These are phyloP conservation scores for Diutina catenulata DNA, from an alignment of 1,139 yeast species.

Conservation along the genomic window DNA sequence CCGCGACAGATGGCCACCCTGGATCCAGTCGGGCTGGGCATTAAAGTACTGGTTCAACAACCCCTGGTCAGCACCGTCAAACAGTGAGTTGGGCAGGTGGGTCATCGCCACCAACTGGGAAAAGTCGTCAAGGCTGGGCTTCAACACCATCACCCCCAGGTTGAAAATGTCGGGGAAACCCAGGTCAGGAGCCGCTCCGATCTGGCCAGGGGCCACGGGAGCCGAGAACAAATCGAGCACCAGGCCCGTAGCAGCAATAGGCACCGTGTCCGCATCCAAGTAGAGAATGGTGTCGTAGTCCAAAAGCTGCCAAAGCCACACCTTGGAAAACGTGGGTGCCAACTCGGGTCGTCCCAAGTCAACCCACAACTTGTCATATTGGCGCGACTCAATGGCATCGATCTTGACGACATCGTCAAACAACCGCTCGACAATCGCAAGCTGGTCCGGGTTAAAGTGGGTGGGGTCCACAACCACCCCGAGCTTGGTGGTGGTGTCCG, in stretches of 20 bases:
- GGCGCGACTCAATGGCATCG: constrained; percentile 17
- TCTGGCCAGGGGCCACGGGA: constrained; percentile 22
- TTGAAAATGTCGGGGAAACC: constrained; percentile 97
- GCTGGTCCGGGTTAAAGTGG: constrained; percentile 18
- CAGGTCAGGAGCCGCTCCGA: constrained; percentile 77
- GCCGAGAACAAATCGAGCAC: constrained; percentile 17
- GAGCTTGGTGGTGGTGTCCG: constrained; percentile 10
- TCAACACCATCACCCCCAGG: constrained; percentile 68
- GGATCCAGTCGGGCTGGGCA: constrained; percentile 4
- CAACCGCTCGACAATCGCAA: constrained; percentile 15
- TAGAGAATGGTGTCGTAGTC: constrained; percentile 56
- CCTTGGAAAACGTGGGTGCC: constrained; percentile 57
- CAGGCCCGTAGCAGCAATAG: constrained; percentile 32
- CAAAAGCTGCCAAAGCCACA: constrained; percentile 55
- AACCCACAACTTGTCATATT: constrained; percentile 15
- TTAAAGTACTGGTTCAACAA: constrained; percentile 5
- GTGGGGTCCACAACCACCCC: constrained; percentile 27
- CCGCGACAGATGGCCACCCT: not conserved
- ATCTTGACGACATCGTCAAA: constrained; percentile 22
- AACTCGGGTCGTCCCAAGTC: constrained; percentile 63
- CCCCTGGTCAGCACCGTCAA: constrained; percentile 5
- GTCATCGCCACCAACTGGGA: constrained; percentile 20
- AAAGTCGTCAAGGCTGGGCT: constrained; percentile 42
- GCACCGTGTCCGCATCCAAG: constrained; percentile 75
- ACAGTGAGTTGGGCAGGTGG: not conserved